Base-by-base conservation (phyloP, 2,329 filamentous ascomycete genomes). In the Pyricularia pennisetigena region DNA sequence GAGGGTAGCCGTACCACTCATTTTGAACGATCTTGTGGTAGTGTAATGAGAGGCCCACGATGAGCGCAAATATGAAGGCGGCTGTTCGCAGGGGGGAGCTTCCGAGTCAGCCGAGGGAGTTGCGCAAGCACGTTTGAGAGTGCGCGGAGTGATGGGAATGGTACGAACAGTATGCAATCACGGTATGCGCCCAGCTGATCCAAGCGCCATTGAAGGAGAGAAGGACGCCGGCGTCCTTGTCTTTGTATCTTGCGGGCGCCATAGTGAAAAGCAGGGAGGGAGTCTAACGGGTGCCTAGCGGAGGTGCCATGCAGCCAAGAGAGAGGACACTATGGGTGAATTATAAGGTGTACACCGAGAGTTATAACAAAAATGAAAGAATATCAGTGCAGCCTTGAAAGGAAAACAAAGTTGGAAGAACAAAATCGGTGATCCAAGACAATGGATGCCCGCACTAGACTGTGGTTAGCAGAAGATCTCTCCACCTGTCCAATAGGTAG, bases 11-110 rank as follows among this genome's bases (percentile, higher is more conserved):
- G 79, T 93, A 97, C 81, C 94, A 91, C 79, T 99, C 93, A 80
- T 99, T 99, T 79, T 97, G 85, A 68, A 99, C 95, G 73, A 99
- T 99, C 82, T 99, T 99, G 76, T 91, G 87, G 81, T 95, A 98
- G 80, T 99, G 95, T 65, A 99, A 85, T 68, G 83, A 85, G 68
- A 89, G 82, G 72, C 94, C 94, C 70, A 97, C 88, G 68, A 94
- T 78, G 72, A 98, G 83, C 69, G 94, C 94, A 76, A 92, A 93
- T 71, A 97, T 72, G 76, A 98, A 98, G 69, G 94, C 94, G 75
- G 86, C 90, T 92, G 73, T 64, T 54, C n/a, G 49, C 8, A 23
- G 1, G 20, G 61, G 64, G 12, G 16, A 32, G 23, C 28, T 61
- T 54, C 26, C 24, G 66, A 20, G 65, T 57, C 65, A 57, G 41